Evolutionary conservation across 306 rosid genomes (phyloP).

Genomic region (Lathyrus aphaca): DNA sequence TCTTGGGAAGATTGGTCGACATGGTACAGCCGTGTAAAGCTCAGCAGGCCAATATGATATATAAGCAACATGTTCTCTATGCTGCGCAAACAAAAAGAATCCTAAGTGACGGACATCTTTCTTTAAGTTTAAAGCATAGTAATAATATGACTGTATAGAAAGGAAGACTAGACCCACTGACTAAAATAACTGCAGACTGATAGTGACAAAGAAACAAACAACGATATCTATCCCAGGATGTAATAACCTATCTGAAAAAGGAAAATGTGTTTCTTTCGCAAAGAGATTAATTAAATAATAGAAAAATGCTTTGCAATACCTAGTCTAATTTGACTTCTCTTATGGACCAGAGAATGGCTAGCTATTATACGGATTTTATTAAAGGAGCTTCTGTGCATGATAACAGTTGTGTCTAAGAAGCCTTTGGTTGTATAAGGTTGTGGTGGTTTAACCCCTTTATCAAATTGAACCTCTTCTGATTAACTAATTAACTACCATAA

Average conservation of each 20-base stretch:
- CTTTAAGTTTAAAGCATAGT: constrained; percentile 26
- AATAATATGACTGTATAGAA: background rate
- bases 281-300: constrained; percentile 27
- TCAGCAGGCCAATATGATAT: constrained; percentile 95
- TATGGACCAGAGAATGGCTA: constrained; percentile 22
- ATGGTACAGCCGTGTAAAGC: constrained; percentile 96
- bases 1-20: constrained; percentile 91
- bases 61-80: constrained; percentile 47
- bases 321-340: constrained; percentile 11
- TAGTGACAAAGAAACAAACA: constrained; percentile 18
- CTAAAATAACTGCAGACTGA: constrained; percentile 13
- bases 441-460: background rate
- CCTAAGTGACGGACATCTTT: constrained; percentile 32
- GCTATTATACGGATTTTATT: background rate
- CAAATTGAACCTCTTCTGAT: constrained; percentile 2
- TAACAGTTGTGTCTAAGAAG: constrained; percentile 14
- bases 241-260: constrained; percentile 16
- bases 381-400: background rate
- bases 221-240: constrained; percentile 2
- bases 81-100: constrained; percentile 67
- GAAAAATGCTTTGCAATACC: constrained; percentile 1
- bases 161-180: constrained; percentile 16
- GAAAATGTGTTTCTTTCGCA: background rate
- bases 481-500: background rate
- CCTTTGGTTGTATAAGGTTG: background rate